phyloP scores from a whole-genome alignment of 2,329 filamentous ascomycete genomes.

The Curvularia sp. region DNA sequence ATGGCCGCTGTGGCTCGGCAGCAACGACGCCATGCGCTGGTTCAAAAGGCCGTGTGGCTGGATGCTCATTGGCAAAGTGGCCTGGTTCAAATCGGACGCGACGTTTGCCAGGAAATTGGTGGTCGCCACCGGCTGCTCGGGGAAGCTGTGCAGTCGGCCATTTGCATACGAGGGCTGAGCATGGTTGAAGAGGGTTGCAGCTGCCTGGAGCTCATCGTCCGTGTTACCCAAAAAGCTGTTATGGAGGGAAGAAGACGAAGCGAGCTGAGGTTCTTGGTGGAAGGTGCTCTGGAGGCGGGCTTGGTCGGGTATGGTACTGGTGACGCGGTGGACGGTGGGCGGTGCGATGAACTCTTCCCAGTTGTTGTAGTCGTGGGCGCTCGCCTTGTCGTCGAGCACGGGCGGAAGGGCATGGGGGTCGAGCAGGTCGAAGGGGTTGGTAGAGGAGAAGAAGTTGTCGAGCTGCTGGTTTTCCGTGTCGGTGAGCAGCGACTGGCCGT shows the following conservation, averaged over 20 bases:
- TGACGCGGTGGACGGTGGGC: slow-evolving; percentile 44
- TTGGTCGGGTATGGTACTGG: slow-evolving; percentile 47
- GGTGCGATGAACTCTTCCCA: slow-evolving; percentile 42
- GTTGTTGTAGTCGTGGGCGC: slow-evolving; percentile 34
- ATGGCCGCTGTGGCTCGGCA: slow-evolving; percentile 40
- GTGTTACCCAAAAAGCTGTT: slow-evolving; percentile 34
- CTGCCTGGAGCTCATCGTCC: slow-evolving; percentile 43
- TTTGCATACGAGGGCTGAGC: slow-evolving; percentile 36
- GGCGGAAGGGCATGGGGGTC: slow-evolving; percentile 25
- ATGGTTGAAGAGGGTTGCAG: slow-evolving; percentile 44
- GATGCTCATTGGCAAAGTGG: slow-evolving; percentile 27
- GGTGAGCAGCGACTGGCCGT: slow-evolving; percentile 41
- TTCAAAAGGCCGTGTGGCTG: slow-evolving; percentile 38
- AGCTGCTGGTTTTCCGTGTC: slow-evolving; percentile 43
- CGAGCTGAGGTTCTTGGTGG: slow-evolving; percentile 33
- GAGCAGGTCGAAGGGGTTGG: slow-evolving; percentile 37
- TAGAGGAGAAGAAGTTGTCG: slow-evolving; percentile 45
- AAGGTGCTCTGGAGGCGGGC: slow-evolving; percentile 40
- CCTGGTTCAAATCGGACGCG: slow-evolving; percentile 12
- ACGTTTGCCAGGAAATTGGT: slow-evolving; percentile 9
- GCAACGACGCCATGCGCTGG: slow-evolving; percentile 41
- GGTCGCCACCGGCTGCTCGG: slow-evolving; percentile 20
- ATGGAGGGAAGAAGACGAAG: slow-evolving; percentile 17
- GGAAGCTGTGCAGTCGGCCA: slow-evolving; percentile 33
- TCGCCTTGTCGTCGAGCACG: slow-evolving; percentile 32